phyloP scores from a whole-genome alignment of 2,329 filamentous ascomycete species.

The Pseudonectria foliicola region DNA sequence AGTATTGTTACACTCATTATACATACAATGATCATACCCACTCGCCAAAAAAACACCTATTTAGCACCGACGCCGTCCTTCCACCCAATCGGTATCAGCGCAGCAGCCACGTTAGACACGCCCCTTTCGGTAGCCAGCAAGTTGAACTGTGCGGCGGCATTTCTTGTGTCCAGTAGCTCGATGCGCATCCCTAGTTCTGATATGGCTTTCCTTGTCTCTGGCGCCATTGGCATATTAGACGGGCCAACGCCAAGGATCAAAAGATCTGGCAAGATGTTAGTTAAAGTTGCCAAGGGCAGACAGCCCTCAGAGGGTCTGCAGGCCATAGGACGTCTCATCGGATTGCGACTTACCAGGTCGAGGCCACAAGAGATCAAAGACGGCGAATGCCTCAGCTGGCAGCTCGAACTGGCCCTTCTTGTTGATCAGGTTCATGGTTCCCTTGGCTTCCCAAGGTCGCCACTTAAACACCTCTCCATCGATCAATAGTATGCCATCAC shows the following conservation, averaged over 20 bases:
- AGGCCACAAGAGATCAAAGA: conserved; percentile 76
- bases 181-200: conserved; percentile 74
- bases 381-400: conserved; percentile 59
- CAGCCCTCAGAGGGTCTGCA: background rate
- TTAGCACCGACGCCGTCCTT: conserved; percentile 48
- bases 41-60: conserved; percentile 1
- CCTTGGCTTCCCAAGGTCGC: conserved; percentile 65
- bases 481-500: conserved; percentile 69
- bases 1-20: too few relatives aligned
- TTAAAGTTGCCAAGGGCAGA: conserved; percentile 9
- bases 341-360: conserved; percentile 66
- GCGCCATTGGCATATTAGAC: conserved; percentile 67
- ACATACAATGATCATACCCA: background rate
- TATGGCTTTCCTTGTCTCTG: conserved; percentile 64
- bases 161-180: conserved; percentile 85
- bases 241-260: conserved; percentile 83
- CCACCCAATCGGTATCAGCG: conserved; percentile 82
- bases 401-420: conserved; percentile 77
- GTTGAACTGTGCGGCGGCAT: conserved; percentile 93
- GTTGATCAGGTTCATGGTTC: conserved; percentile 54
- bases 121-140: conserved; percentile 90
- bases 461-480: conserved; percentile 84
- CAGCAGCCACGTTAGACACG: conserved; percentile 76
- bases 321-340: background rate
- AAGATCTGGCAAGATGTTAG: conserved; percentile 51